These are phyloP conservation scores for Gloeophyllum trabeum DNA, from an alignment of 768 basidiomycete genomes.

Conservation along the genomic window DNA sequence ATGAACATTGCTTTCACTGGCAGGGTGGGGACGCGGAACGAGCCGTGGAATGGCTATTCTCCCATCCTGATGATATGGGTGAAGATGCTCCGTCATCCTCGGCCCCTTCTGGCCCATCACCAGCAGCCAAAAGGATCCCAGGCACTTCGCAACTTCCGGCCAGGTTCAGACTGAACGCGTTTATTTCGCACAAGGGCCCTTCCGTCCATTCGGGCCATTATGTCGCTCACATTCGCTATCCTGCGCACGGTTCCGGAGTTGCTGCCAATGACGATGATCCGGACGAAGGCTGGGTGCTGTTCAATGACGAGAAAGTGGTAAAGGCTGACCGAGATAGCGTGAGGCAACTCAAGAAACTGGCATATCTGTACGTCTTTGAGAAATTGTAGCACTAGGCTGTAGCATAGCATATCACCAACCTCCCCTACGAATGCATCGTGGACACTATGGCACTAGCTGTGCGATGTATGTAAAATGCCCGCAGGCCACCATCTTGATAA, in stretches of 20 bases:
- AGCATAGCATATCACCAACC: no score
- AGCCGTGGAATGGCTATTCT: conserved; percentile 95
- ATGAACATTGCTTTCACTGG: neutral
- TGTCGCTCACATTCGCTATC: conserved; percentile 61
- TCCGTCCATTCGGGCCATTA: conserved; percentile 94
- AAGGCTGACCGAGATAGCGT: conserved; percentile 80
- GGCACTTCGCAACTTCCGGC: conserved; percentile 63
- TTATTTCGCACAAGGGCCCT: conserved; percentile 95
- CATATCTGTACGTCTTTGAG: conserved; percentile 93
- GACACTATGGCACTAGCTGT: no score
- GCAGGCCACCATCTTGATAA: neutral
- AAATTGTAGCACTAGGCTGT: conserved; percentile 22
- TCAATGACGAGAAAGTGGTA: conserved; percentile 96
- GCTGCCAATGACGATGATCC: conserved; percentile 20
- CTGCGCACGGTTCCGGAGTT: conserved; percentile 3
- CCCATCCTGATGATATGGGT: conserved; percentile 79
- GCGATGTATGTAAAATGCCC: no score
- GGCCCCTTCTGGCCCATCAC: conserved; percentile 10
- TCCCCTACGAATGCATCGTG: no score
- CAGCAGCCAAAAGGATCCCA: conserved; percentile 17
- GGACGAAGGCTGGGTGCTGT: conserved; percentile 72
- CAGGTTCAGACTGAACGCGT: conserved; percentile 75
- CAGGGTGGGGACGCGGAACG: conserved; percentile 70
- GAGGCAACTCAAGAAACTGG: conserved; percentile 66
- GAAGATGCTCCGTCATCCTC: conserved; percentile 30